A percentile compares a stretch with the other conserved stretches of the same genome.
phyloP scores from a whole-genome alignment of 805 yeast genomes.

The Millerago galiae region DNA sequence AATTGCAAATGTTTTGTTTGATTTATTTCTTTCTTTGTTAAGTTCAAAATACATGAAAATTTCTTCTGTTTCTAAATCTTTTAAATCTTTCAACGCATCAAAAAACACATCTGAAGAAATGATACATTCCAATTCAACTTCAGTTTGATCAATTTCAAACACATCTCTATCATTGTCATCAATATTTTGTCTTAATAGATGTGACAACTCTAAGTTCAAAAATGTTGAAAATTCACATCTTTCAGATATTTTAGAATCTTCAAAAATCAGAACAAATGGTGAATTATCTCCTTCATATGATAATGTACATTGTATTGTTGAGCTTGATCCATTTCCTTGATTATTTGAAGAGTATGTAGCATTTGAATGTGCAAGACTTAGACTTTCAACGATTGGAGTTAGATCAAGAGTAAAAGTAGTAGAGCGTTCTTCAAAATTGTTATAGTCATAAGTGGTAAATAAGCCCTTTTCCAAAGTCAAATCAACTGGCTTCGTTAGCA shows the following conservation, averaged over 20 bases:
- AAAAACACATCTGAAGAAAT: conserved; percentile 46
- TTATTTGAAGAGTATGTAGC: conserved; percentile 8
- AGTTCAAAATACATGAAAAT: conserved; percentile 33
- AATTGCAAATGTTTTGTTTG: conserved; percentile 31
- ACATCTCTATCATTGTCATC: conserved; percentile 19
- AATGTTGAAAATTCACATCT: conserved; percentile 49
- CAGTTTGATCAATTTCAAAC: conserved; percentile 5
- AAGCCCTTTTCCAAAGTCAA: conserved; percentile 31
- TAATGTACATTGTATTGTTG: conserved; percentile 39
- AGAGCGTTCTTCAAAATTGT: conserved; percentile 2
- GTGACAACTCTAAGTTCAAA: conserved; percentile 24
- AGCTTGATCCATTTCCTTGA: background rate
- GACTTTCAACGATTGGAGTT: conserved; percentile 42
- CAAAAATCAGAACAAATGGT: conserved; percentile 51
- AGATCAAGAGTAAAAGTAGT: conserved; percentile 37
- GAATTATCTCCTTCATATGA: conserved; percentile 42
- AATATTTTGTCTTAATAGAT: conserved; percentile 20
- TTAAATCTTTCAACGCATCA: conserved; percentile 49
- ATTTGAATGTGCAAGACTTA: conserved; percentile 34
- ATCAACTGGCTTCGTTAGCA: conserved; percentile 16
- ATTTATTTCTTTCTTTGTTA: conserved; percentile 13
- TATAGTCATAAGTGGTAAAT: conserved; percentile 28
- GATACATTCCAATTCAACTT: conserved; percentile 42
- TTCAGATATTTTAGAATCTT: conserved; percentile 47
- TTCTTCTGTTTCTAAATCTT: conserved; percentile 46